Conservation (phyloP, 2,329 filamentous ascomycete species). For the Periconia macrospinosa region DNA sequence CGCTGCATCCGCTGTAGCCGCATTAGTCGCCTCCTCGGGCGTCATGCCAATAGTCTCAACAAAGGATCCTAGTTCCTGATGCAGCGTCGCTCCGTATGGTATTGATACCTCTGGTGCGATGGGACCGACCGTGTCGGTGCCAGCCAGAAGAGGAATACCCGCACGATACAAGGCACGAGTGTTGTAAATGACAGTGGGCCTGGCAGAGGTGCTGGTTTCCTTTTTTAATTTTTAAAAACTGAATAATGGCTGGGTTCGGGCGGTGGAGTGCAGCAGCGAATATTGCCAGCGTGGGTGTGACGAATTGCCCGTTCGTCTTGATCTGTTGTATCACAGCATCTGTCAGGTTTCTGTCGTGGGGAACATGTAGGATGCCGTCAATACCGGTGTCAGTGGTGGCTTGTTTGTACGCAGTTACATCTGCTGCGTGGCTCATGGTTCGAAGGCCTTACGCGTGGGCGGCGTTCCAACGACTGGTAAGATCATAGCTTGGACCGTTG, state of each 20-base stretch:
- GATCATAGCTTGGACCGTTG: background rate
- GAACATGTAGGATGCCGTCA: background rate
- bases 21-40: constrained; percentile 23
- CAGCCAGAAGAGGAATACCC: constrained; percentile 34
- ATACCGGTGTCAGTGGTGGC: background rate
- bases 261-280: background rate
- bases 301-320: constrained; percentile 5
- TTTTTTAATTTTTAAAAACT: background rate
- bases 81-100: constrained; percentile 20
- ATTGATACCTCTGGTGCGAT: constrained; percentile 21
- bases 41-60: constrained; percentile 27
- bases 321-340: constrained; percentile 1
- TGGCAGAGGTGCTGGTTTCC: background rate
- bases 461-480: background rate
- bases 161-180: background rate
- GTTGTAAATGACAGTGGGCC: constrained; percentile 1
- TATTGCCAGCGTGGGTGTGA: constrained; percentile 9
- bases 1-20: constrained; percentile 28
- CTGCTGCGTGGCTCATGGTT: constrained; percentile 7
- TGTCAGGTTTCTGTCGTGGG: background rate
- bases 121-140: constrained; percentile 29
- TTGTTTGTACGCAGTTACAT: constrained; percentile 2
- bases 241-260: background rate
- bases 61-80: constrained; percentile 17
- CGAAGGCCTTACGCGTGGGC: constrained; percentile 1